Evolutionary conservation across 768 basidiomycete species (phyloP).

Genomic region (Boletus eberwhitei): DNA sequence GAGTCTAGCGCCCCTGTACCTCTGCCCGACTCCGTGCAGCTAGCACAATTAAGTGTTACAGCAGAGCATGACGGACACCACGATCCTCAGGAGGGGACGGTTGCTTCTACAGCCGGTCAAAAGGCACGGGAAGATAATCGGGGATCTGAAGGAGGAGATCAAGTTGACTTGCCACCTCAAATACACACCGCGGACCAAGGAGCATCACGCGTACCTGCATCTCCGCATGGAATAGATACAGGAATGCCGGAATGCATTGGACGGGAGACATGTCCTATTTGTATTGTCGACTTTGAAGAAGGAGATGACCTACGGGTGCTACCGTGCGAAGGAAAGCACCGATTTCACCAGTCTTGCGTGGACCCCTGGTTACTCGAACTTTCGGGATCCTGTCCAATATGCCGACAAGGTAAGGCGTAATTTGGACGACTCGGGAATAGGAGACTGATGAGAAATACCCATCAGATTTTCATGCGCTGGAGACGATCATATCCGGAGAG

Average conservation of each 20-base stretch:
- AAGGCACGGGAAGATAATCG: slow-evolving; percentile 1
- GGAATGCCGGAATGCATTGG: slow-evolving; percentile 66
- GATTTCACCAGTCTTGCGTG: slow-evolving; percentile 87
- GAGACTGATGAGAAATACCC: neutral
- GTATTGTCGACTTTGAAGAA: slow-evolving; percentile 90
- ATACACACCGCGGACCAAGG: neutral
- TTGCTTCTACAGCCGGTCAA: neutral
- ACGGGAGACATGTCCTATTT: slow-evolving; percentile 90
- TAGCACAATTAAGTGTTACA: slow-evolving; percentile 1
- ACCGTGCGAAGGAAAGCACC: slow-evolving; percentile 88
- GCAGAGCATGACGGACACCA: neutral
- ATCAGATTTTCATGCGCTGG: slow-evolving; percentile 58
- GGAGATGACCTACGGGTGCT: slow-evolving; percentile 89
- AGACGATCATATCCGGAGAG: slow-evolving; percentile 49
- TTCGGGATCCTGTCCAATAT: slow-evolving; percentile 88
- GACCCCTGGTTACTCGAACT: slow-evolving; percentile 92
- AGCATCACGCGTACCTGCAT: neutral
- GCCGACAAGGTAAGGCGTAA: slow-evolving; percentile 69
- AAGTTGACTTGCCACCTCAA: neutral
- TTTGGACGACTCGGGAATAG: neutral
- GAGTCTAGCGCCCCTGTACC: neutral
- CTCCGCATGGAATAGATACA: slow-evolving; percentile 31
- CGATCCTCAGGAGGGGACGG: neutral
- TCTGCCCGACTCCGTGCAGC: slow-evolving; percentile 10
- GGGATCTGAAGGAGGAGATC: slow-evolving; percentile 5